Conservation (phyloP, 208 protist species). For the Histomonas meleagridis region DNA sequence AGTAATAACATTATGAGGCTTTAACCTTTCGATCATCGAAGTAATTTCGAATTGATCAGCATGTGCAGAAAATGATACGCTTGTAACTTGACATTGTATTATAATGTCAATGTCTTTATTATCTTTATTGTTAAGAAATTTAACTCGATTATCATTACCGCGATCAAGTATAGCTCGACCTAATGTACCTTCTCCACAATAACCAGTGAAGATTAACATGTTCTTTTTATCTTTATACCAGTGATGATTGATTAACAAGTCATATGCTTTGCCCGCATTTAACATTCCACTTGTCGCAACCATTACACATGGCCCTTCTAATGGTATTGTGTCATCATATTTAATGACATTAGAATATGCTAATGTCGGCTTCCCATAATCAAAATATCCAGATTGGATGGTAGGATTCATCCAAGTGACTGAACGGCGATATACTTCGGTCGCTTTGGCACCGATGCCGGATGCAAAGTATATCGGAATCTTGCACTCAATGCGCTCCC, state of each 20-base stretch:
- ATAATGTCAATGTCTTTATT: neutral
- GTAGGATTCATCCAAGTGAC: conserved; percentile 74
- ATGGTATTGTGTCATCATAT: conserved; percentile 34
- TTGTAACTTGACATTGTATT: neutral
- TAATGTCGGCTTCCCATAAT: neutral
- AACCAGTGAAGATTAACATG: conserved; percentile 71
- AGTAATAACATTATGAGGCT: neutral
- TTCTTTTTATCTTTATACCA: conserved; percentile 56
- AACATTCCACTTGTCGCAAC: conserved; percentile 79
- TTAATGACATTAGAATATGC: neutral
- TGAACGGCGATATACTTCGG: conserved; percentile 68
- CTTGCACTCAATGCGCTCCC: conserved; percentile 61
- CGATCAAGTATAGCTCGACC: conserved; percentile 43
- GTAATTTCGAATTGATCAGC: conserved; percentile 29
- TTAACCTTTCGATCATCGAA: neutral
- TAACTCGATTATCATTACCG: neutral
- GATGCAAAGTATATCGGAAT: conserved; percentile 73
- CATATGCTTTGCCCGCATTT: conserved; percentile 56
- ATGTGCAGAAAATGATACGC: conserved; percentile 11
- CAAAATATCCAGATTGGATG: conserved; percentile 47
- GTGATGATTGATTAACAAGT: conserved; percentile 56
- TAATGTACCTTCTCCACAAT: conserved; percentile 72
- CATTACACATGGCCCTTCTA: conserved; percentile 64
- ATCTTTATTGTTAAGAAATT: neutral
- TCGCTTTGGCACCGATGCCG: conserved; percentile 58